These are phyloP conservation scores for Grosmannia huntii DNA, from an alignment of 2,329 filamentous ascomycete genomes.

Conservation along the genomic window DNA sequence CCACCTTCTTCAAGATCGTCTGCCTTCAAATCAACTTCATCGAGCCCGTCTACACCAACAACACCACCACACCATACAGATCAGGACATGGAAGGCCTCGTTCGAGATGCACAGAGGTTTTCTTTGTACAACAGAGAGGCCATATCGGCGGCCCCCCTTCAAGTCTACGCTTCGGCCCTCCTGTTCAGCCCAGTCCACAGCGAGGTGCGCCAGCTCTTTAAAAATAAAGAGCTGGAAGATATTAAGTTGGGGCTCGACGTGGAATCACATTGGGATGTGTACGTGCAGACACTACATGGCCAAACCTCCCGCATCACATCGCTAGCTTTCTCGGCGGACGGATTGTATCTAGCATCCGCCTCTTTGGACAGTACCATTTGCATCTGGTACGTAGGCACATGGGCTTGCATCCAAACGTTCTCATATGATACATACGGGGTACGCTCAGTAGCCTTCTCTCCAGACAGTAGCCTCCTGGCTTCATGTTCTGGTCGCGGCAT, in stretches of 20 bases:
- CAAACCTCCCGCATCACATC: background rate
- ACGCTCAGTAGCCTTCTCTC: background rate
- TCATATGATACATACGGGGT: background rate
- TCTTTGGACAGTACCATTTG: background rate
- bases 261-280: slow-evolving; percentile 3
- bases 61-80: background rate
- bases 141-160: slow-evolving; percentile 9
- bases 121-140: slow-evolving; percentile 12
- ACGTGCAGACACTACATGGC: background rate
- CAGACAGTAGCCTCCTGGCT: background rate
- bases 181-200: slow-evolving; percentile 19
- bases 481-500: background rate
- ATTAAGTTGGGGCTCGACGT: slow-evolving; percentile 6
- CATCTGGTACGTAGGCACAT: background rate
- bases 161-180: slow-evolving; percentile 21
- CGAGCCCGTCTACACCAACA: background rate
- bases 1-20: background rate
- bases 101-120: slow-evolving; percentile 20
- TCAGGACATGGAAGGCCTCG: slow-evolving; percentile 3
- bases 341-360: background rate
- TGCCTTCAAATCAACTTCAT: no score
- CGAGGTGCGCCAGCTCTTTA: slow-evolving; percentile 10
- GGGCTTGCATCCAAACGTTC: background rate
- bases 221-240: slow-evolving; percentile 10
- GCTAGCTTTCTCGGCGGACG: background rate